Evolutionary conservation across 2,329 filamentous ascomycete genomes (phyloP), one percentile per base, ranked within the genome.

Genomic region (Corniculantispora saksenae): DNA sequence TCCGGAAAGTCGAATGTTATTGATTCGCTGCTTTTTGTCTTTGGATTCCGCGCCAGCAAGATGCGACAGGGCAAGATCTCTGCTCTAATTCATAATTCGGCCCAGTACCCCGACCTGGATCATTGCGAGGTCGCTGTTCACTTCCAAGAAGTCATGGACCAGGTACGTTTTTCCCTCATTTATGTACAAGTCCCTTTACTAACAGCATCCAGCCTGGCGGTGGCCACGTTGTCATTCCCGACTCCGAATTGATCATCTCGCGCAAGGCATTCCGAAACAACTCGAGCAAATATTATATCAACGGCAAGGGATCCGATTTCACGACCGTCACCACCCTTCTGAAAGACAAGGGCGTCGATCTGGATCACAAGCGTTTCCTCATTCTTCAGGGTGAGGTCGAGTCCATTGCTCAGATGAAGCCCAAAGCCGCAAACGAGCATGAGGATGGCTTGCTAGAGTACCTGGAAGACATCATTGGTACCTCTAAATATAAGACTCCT

Each of bases 31-130:
- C 86, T 99, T 1, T 99, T 99, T 73, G 95, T 99, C n/a, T 99
- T 99, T 75, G 95, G 96, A 62, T 99, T 99, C 81, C 90, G 95
- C 66, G 95, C 95, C 50, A 98, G 94, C 83, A 99, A 99, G 80
- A 99, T 99, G 95, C 87, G 95, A 73, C 95, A 99, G 77, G 95
- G 95, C 73, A 99, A 99, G 80, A 93, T 99, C 56, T 99, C 95
- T 1, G 95, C 95, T 4, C 82, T 99, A 57, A 99, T 99, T 70
- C 95, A 99, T 80, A 99, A 98, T 76, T 98, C 95, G 15, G 94
- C 93, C 0, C 87, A 91, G 64, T 88, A 91, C 70, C 93, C 93
- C 0, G 86, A 97, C 71, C 80, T 99, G 23, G 92, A 96, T 56
- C 89, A 90, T 73, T 99, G 95, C 74, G 96, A 99, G 77, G 95